A percentile compares a stretch with the other conserved stretches of the same genome.
Evolutionary conservation across 805 yeast species (phyloP).

Genomic region (Yarrowia hollandica): DNA sequence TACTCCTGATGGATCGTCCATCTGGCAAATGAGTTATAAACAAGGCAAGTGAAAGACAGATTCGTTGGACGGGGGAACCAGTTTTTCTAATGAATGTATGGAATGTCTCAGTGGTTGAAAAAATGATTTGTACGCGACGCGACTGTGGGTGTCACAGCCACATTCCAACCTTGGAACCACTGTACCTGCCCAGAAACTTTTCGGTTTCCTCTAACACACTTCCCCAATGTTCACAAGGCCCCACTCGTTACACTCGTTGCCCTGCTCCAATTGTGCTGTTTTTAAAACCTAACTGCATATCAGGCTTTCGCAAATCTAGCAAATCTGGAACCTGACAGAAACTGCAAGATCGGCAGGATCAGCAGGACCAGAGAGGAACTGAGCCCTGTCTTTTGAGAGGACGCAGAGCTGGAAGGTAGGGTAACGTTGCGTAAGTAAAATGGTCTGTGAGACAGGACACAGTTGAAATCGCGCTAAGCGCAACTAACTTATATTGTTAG

Average conservation of each 20-base stretch:
- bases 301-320: constrained; percentile 25
- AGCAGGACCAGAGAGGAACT: constrained; percentile 9
- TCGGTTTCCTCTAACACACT: too few relatives aligned
- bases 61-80: neutral
- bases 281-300: constrained; percentile 3
- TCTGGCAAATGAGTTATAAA: neutral
- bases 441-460: neutral
- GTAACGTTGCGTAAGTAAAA: constrained; percentile 3
- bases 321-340: constrained; percentile 24
- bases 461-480: too few relatives aligned
- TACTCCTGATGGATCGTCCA: constrained; percentile 10
- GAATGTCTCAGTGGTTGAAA: constrained; percentile 7
- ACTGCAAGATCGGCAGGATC: constrained; percentile 25
- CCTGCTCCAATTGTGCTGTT: constrained; percentile 1
- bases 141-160: neutral
- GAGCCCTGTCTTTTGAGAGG: neutral
- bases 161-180: neutral
- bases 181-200: too few relatives aligned
- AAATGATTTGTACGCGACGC: neutral
- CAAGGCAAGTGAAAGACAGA: neutral
- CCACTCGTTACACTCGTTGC: neutral
- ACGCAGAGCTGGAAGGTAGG: neutral
- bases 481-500: too few relatives aligned
- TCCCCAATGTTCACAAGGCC: too few relatives aligned
- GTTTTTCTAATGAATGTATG: constrained; percentile 13